Evolutionary conservation across 441 rosid genomes (phyloP), one percentile per base, ranked within the genome.

Genomic region (Erodium chrysanthum): DNA sequence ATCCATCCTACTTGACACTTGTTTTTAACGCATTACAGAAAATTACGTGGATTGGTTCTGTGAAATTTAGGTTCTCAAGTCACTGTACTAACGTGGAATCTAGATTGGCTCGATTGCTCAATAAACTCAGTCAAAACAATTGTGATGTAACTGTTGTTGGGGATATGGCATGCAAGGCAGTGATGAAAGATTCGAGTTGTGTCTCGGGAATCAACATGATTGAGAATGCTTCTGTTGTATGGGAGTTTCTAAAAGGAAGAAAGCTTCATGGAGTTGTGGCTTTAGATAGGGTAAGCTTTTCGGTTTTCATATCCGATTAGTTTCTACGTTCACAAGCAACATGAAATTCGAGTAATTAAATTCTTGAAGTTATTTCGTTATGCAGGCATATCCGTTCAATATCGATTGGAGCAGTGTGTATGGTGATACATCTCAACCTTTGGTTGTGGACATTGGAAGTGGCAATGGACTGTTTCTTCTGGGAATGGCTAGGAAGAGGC

Each of bases 381-480:
- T 83, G 86, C 84, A 88, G 95, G 91, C 90, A 64, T 84, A 79
- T 46, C 90, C 88, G 50, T 79, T 80, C 35, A 63, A 73, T 68
- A 75, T 88, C 66, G 81, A 88, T 68, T 88, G 95, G 91, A 76
- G 56, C 40, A 63, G 74, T 70, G 81, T 74, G 37, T 85, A 80
- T 64, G 35, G 10, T 35, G 71, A 84, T 74, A 78, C 86, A 29
- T 67, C 80, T 70, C 84, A 72, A 68, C 86, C 88, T 23, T 80
- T 88, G 82, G 80, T 81, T 22, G 87, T 88, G 71, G 95, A 86
- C 77, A 79, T 86, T 74, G 90, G 95, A 82, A 80, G 91, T 37
- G 91, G 91, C 86, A 84, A 82, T 70, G 92, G 90, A 65, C 33
- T 83, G 70, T 88, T 86, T 76, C 80, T 88, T 68, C 66, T 83